phyloP scores from a whole-genome alignment of 306 rosid genomes.

The Psophocarpus tetragonolobus region DNA sequence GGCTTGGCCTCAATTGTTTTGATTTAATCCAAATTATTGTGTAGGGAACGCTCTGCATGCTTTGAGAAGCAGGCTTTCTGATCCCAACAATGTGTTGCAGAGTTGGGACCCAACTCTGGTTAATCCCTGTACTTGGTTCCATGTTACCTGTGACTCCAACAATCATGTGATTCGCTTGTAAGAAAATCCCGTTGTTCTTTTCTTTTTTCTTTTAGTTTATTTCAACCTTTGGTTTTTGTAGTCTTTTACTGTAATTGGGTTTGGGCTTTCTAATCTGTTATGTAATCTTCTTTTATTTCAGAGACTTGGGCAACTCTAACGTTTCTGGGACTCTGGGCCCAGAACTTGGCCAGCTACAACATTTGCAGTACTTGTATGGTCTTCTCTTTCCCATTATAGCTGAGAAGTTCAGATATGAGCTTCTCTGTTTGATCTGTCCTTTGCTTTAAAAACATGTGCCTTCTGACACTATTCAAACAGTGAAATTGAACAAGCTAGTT shows the following conservation, averaged over 20 bases:
- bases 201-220: neutral
- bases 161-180: conserved; percentile 85
- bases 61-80: conserved; percentile 66
- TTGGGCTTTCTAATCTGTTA: conserved; percentile 19
- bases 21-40: conserved; percentile 21
- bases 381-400: neutral
- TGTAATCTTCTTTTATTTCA: conserved; percentile 49
- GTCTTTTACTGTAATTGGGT: neutral
- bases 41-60: conserved; percentile 89
- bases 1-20: conserved; percentile 23
- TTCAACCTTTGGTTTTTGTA: neutral
- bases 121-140: conserved; percentile 99
- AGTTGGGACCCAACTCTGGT: conserved; percentile 99
- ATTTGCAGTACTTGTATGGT: conserved; percentile 79
- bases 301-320: conserved; percentile 91
- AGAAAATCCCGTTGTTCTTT: conserved; percentile 30
- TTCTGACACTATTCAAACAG: conserved; percentile 3
- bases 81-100: conserved; percentile 80
- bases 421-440: conserved; percentile 23
- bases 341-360: conserved; percentile 76
- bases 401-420: conserved; percentile 3
- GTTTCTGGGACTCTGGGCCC: conserved; percentile 89
- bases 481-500: conserved; percentile 10
- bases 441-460: neutral
- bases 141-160: conserved; percentile 77